phyloP scores from a whole-genome alignment of 371 early-diverging fungal genomes.

The Apophysomyces ossiformis region DNA sequence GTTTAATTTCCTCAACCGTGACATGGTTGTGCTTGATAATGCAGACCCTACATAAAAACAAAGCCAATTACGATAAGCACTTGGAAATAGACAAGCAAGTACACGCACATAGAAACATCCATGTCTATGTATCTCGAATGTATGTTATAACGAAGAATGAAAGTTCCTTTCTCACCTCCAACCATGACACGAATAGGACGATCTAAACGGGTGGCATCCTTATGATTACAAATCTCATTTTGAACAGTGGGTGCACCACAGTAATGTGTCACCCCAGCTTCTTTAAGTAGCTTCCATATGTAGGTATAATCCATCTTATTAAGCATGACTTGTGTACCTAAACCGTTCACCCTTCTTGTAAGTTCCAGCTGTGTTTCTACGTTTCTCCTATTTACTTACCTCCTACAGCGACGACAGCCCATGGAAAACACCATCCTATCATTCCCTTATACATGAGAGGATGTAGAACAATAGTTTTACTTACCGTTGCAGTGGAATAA shows the following conservation, averaged over 20 bases:
- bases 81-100: neutral
- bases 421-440: conserved; percentile 68
- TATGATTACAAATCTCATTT: conserved; percentile 64
- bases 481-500: conserved; percentile 72
- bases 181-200: conserved; percentile 55
- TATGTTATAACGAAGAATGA: no score
- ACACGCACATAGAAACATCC: neutral
- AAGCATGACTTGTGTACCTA: conserved; percentile 59
- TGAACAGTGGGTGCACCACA: conserved; percentile 75
- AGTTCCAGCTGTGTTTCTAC: neutral
- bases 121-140: neutral
- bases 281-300: conserved; percentile 62
- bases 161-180: conserved; percentile 34
- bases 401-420: conserved; percentile 64
- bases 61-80: neutral
- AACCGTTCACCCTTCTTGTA: no score
- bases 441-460: neutral
- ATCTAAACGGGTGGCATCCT: conserved; percentile 44
- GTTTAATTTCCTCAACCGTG: conserved; percentile 53
- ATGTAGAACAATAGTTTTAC: neutral
- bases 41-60: conserved; percentile 48
- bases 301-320: conserved; percentile 62
- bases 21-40: conserved; percentile 60
- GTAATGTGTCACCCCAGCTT: conserved; percentile 65
- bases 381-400: conserved; percentile 18